Evolutionary conservation across 2,329 filamentous ascomycete species (phyloP).

Genomic region (Westerdykella sp.): DNA sequence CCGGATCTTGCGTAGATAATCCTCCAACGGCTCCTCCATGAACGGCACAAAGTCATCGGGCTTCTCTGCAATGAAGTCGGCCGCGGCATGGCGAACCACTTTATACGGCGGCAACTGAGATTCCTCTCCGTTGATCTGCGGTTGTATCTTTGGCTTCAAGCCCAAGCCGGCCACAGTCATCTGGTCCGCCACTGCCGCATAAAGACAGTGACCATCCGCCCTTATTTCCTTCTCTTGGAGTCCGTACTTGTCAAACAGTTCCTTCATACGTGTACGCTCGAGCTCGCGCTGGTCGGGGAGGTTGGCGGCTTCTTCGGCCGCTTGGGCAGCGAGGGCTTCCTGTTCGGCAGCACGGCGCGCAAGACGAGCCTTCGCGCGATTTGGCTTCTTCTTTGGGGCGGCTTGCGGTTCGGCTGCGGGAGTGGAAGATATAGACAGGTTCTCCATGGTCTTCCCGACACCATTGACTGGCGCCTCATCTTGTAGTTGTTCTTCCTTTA

Average conservation of each 20-base stretch:
- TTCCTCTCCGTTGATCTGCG: slow-evolving; percentile 15
- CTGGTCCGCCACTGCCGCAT: slow-evolving; percentile 85
- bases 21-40: slow-evolving; percentile 69
- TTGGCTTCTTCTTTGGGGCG: slow-evolving; percentile 61
- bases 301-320: slow-evolving; percentile 63
- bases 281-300: slow-evolving; percentile 35
- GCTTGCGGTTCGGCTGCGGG: slow-evolving; percentile 3
- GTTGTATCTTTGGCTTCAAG: slow-evolving; percentile 30
- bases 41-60: slow-evolving; percentile 80
- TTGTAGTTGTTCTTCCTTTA: background rate
- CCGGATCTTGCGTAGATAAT: slow-evolving; percentile 69
- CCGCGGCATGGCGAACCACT: slow-evolving; percentile 62
- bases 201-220: slow-evolving; percentile 92
- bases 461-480: slow-evolving; percentile 7
- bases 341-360: slow-evolving; percentile 83
- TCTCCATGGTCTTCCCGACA: slow-evolving; percentile 11
- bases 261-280: slow-evolving; percentile 55
- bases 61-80: slow-evolving; percentile 68
- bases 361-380: slow-evolving; percentile 84
- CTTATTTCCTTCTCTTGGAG: slow-evolving; percentile 72
- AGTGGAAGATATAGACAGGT: slow-evolving; percentile 10
- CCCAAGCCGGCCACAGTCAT: slow-evolving; percentile 46
- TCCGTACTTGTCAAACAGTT: slow-evolving; percentile 56
- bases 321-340: slow-evolving; percentile 60
- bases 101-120: slow-evolving; percentile 48